Evolutionary conservation across 768 basidiomycete genomes (phyloP).

Genomic region (Tylopilus felleus): DNA sequence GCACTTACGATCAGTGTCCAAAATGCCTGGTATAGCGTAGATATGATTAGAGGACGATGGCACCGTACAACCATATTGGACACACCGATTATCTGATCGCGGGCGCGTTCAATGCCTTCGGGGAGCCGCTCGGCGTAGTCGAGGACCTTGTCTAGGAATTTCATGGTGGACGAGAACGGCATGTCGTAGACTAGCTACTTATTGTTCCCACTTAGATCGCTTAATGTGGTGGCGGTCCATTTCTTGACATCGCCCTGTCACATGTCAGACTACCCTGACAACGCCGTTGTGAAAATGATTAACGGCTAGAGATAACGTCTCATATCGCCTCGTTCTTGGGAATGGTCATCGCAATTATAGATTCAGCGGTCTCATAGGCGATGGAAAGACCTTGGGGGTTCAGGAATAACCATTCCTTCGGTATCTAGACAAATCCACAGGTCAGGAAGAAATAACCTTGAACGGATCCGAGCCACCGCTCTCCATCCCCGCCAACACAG

Average conservation of each 20-base stretch:
- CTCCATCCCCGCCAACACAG: constrained; percentile 69
- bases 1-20: constrained; percentile 34
- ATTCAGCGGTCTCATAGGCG: constrained; percentile 1
- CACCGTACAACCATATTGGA: neutral
- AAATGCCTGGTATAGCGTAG: constrained; percentile 24
- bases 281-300: neutral
- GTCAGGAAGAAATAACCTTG: constrained; percentile 36
- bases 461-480: constrained; percentile 77
- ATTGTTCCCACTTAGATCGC: neutral
- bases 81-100: constrained; percentile 36
- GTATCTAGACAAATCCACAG: neutral
- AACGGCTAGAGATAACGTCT: neutral
- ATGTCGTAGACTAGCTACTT: neutral
- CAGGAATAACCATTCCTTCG: neutral
- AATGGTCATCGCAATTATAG: neutral
- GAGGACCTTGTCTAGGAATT: constrained; percentile 38
- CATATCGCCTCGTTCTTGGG: neutral
- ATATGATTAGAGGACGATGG: neutral
- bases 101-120: constrained; percentile 37
- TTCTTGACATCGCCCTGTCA: neutral
- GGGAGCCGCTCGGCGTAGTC: constrained; percentile 36
- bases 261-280: neutral
- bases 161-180: constrained; percentile 30
- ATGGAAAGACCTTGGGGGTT: too few species aligned
- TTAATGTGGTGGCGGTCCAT: neutral